These are phyloP conservation scores for Nitzschia putrida DNA, from an alignment of 108 stramenopile genomes.

Conservation along the genomic window DNA sequence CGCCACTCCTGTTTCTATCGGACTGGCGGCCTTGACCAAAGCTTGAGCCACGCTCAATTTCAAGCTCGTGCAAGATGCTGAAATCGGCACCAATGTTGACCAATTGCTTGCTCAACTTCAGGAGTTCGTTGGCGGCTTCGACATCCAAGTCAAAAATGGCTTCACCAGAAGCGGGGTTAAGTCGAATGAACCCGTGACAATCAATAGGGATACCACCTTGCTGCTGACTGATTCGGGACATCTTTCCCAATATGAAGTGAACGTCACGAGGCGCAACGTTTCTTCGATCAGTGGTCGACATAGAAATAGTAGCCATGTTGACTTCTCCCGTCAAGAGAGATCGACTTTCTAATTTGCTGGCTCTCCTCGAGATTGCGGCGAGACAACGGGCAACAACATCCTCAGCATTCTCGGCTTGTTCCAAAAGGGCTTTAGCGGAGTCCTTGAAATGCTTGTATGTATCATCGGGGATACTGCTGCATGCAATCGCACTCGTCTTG, in stretches of 20 bases:
- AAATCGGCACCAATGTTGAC: constrained; percentile 77
- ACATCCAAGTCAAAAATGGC: constrained; percentile 86
- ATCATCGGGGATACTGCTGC: constrained; percentile 70
- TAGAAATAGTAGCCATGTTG: constrained; percentile 77
- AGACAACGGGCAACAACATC: constrained; percentile 85
- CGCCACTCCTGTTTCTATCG: constrained; percentile 38
- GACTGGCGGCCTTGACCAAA: constrained; percentile 57
- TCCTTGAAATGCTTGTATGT: constrained; percentile 78
- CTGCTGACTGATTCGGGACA: constrained; percentile 71
- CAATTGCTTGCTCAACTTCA: constrained; percentile 76
- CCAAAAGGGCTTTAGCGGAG: constrained; percentile 65
- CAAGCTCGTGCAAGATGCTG: constrained; percentile 67
- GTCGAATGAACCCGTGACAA: constrained; percentile 81
- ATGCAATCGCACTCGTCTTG: constrained; percentile 83
- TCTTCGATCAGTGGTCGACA: constrained; percentile 65
- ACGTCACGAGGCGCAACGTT: constrained; percentile 78
- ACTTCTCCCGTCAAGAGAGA: constrained; percentile 85
- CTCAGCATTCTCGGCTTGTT: constrained; percentile 44
- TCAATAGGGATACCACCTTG: constrained; percentile 70
- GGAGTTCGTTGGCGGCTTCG: constrained; percentile 80
- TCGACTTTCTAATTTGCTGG: constrained; percentile 64
- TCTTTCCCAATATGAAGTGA: constrained; percentile 85
- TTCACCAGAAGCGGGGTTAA: constrained; percentile 62
- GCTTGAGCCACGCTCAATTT: constrained; percentile 71
- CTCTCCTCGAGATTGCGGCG: constrained; percentile 82